These are phyloP conservation scores for Funneliformis geosporum DNA, from an alignment of 192 early-diverging fungal species.

Conservation along the genomic window DNA sequence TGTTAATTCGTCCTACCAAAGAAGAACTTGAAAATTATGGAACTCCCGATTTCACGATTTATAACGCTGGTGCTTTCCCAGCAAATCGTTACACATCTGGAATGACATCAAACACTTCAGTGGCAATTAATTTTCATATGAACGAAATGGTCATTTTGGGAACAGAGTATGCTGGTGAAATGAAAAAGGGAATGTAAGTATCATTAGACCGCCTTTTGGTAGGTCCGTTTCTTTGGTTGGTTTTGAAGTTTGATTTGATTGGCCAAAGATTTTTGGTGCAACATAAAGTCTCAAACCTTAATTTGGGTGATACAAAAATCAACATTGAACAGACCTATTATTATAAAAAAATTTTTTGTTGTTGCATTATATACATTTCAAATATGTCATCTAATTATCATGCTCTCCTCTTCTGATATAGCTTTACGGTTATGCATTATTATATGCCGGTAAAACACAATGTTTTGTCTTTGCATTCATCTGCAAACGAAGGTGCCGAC, in stretches of 20 bases:
- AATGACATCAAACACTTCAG: slow-evolving; percentile 92
- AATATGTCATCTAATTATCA: background rate
- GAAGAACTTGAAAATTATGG: slow-evolving; percentile 92
- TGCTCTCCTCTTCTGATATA: slow-evolving; percentile 33
- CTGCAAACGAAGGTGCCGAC: slow-evolving; percentile 87
- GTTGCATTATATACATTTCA: background rate
- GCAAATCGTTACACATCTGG: slow-evolving; percentile 93
- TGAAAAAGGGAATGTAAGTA: slow-evolving; percentile 91
- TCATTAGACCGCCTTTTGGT: background rate
- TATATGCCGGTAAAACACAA: slow-evolving; percentile 89
- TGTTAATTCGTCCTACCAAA: slow-evolving; percentile 93
- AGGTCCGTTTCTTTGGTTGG: too few relatives aligned
- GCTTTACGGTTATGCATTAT: slow-evolving; percentile 99
- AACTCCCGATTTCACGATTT: slow-evolving; percentile 95
- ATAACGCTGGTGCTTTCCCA: slow-evolving; percentile 94
- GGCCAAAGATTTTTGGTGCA: too few relatives aligned
- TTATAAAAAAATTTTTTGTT: too few relatives aligned
- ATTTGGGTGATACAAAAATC: too few relatives aligned
- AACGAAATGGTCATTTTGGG: slow-evolving; percentile 98
- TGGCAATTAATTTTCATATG: slow-evolving; percentile 91
- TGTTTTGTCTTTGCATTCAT: slow-evolving; percentile 88
- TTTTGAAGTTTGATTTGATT: too few relatives aligned
- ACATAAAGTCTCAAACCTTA: too few relatives aligned
- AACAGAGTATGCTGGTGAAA: slow-evolving; percentile 98
- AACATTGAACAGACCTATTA: too few relatives aligned